Evolutionary conservation across 108 stramenopile species (phyloP).

Genomic region (Halocafeteria seosinensis): DNA sequence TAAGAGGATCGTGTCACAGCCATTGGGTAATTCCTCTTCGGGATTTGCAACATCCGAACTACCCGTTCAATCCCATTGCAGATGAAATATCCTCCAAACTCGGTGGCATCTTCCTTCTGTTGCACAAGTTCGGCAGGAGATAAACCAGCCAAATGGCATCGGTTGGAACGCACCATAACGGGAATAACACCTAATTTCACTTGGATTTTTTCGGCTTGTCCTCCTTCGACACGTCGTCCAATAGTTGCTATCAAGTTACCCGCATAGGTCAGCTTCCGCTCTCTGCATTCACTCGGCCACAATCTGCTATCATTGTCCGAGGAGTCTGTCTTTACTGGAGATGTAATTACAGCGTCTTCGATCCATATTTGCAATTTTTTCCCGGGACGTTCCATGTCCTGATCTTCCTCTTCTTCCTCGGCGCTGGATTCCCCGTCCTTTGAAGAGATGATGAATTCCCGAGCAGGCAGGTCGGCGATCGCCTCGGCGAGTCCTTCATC

Average conservation of each 20-base stretch:
- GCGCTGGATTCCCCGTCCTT: no score
- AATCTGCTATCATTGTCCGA: constrained; percentile 10
- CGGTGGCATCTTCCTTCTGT: constrained; percentile 45
- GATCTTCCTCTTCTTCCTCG: no score
- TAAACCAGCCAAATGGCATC: constrained; percentile 16
- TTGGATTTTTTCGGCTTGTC: not conserved
- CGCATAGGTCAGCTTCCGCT: constrained; percentile 10
- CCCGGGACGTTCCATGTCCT: constrained; percentile 3
- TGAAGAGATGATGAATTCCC: constrained; percentile 10
- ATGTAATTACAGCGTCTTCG: constrained; percentile 16
- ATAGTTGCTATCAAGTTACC: constrained; percentile 7
- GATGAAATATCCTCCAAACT: constrained; percentile 90
- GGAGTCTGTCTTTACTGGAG: constrained; percentile 11
- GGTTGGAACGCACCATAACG: constrained; percentile 70
- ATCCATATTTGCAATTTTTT: constrained; percentile 20
- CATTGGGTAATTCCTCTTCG: constrained; percentile 67
- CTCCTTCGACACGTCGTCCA: constrained; percentile 3
- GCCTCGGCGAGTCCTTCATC: constrained; percentile 20
- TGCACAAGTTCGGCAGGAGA: not conserved
- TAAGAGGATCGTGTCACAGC: constrained; percentile 71
- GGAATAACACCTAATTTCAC: constrained; percentile 62
- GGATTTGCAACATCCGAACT: constrained; percentile 78
- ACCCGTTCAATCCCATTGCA: constrained; percentile 85
- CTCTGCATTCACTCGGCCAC: constrained; percentile 12
- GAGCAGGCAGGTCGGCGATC: constrained; percentile 11